Evolutionary conservation across 306 rosid genomes (phyloP), one percentile per base, ranked within the genome.

Genomic region (Glycine soja): DNA sequence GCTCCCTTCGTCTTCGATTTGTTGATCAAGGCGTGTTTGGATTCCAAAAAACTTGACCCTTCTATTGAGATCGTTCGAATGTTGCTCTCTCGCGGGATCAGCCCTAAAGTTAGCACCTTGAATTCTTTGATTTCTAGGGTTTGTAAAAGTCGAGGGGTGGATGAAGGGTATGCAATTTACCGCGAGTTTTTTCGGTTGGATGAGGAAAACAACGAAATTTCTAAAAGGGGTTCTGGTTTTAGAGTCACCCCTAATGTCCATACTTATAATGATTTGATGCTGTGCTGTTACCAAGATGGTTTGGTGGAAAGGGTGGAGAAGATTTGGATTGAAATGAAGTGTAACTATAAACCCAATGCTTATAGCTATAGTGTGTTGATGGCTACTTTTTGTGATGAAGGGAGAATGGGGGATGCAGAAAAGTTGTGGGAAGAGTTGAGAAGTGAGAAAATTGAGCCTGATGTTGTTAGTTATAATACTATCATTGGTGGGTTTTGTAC

Each of bases 1-100:
- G 90, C 97, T 5, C 97, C 97, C 0, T 94, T 94, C 57, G 95
- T 94, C 40, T 91, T 94, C 30, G 95, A 91, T 83, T 83, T 91
- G 71, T 76, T 94, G 47, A 79, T 94, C 58, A 74, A 85, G 78
- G 88, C 97, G n/a, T 92, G 89, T 80, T 48, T 92, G 74, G 86
- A 88, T 10, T 88, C 92, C 1, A 89, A 85, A 43, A 91, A 87
- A 40, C 16, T 88, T 18, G 89, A 91, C 10, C 70, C 90, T 36
- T 77, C 97, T 0, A 61, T 89, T 42, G 70, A 88, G 75, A 90
- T 95, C 38, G 79, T 76, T 42, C 86, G 91, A 76, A 90, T 91
- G 97, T 75, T 95, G 45, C 54, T 80, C 48, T 88, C 93, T 59
- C 93, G 92, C 56, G 83, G 91, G 79, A 87, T 87, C 68, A 87